These are phyloP conservation scores for Pseudogymnoascus sp. DNA, from an alignment of 2,329 filamentous ascomycete species.

Conservation along the genomic window DNA sequence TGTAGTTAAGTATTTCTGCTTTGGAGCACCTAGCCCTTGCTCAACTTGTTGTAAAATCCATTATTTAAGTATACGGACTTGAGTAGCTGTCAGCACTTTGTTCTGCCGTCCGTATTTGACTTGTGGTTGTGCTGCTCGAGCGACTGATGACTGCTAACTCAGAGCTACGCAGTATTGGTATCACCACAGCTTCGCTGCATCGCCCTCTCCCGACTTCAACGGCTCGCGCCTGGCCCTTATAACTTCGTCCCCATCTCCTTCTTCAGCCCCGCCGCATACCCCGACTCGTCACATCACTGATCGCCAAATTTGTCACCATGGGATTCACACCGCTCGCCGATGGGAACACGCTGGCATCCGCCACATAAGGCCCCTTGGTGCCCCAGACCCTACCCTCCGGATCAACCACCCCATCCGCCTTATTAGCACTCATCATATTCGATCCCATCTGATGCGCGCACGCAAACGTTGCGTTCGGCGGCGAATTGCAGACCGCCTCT, in stretches of 20 bases:
- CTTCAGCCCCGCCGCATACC: constrained; percentile 42
- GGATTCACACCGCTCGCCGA: constrained; percentile 73
- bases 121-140: too few relatives aligned
- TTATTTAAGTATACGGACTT: too few relatives aligned
- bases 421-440: constrained; percentile 55
- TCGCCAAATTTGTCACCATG: constrained; percentile 70
- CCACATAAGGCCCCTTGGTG: constrained; percentile 56
- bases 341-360: constrained; percentile 68
- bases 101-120: background rate
- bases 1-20: too few relatives aligned
- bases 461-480: constrained; percentile 45
- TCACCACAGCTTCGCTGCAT: background rate
- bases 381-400: constrained; percentile 55
- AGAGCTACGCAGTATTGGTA: background rate
- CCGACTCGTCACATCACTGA: constrained; percentile 56
- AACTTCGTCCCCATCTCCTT: constrained; percentile 6
- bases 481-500: constrained; percentile 39
- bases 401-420: constrained; percentile 49
- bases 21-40: too few relatives aligned
- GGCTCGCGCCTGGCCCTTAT: background rate
- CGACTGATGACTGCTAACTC: background rate
- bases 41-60: too few relatives aligned
- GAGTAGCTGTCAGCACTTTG: too few relatives aligned
- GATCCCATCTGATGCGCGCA: constrained; percentile 80
- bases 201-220: background rate